Percentiles rank a stretch among this genome's conserved stretches.
These are phyloP conservation scores for Trametes cubensis DNA, from an alignment of 768 basidiomycete genomes.

Conservation along the genomic window DNA sequence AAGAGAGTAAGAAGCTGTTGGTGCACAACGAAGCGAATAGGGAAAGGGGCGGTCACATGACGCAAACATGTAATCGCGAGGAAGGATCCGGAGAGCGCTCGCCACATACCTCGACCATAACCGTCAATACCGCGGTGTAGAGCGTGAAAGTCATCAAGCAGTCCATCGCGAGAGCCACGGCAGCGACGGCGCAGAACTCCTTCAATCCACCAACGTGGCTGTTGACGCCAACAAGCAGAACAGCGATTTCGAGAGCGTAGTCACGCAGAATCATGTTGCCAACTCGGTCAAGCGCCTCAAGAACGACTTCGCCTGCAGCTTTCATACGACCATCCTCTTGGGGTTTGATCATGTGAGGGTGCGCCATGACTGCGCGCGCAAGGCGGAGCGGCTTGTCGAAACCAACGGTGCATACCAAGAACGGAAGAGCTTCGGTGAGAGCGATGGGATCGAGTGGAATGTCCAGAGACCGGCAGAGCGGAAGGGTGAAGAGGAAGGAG, in stretches of 20 bases:
- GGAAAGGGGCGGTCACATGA: conserved; percentile 3
- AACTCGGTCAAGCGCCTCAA: conserved; percentile 77
- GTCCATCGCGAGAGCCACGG: conserved; percentile 83
- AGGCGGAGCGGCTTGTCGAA: conserved; percentile 97
- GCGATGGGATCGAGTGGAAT: conserved; percentile 93
- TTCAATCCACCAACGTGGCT: conserved; percentile 85
- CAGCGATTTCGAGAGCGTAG: conserved; percentile 89
- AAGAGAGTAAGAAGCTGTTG: conserved; percentile 1
- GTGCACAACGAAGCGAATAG: not conserved
- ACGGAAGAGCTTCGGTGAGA: conserved; percentile 93
- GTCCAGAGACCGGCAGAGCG: conserved; percentile 71
- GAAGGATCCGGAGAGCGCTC: conserved; percentile 9
- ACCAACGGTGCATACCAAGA: conserved; percentile 96
- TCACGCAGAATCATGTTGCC: conserved; percentile 89
- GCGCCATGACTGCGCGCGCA: conserved; percentile 85
- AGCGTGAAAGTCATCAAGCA: conserved; percentile 90
- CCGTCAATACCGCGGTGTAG: conserved; percentile 82
- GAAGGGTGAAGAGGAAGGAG: conserved; percentile 82
- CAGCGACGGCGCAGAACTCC: conserved; percentile 95
- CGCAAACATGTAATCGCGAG: conserved; percentile 1
- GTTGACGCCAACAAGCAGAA: conserved; percentile 84
- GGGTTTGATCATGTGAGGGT: conserved; percentile 55
- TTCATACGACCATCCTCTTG: conserved; percentile 53
- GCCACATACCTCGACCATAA: conserved; percentile 88
- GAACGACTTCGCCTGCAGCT: conserved; percentile 81